Percentiles rank a stretch among this genome's conserved stretches.
Conservation (phyloP, 2,329 filamentous ascomycete genomes). For the Lachnellula occidentalis region DNA sequence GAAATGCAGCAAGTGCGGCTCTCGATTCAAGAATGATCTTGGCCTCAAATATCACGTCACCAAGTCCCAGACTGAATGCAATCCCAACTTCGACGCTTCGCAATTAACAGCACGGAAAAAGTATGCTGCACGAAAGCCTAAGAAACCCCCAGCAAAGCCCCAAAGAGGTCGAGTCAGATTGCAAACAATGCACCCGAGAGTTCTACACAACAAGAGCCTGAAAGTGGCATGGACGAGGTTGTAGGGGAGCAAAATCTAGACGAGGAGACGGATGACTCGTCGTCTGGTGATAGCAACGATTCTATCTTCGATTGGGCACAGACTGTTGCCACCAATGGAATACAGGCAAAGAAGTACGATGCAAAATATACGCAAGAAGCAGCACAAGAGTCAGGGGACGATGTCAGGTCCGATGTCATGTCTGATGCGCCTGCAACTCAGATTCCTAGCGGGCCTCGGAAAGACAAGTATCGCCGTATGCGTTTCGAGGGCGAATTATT, state of each 20-base stretch:
- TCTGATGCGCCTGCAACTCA: too few species aligned
- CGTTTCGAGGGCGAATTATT: background rate
- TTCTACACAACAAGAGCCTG: background rate
- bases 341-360: background rate
- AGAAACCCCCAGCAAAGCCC: background rate
- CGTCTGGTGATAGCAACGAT: constrained; percentile 14
- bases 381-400: background rate
- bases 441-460: too few species aligned
- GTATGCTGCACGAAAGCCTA: constrained; percentile 2
- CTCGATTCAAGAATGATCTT: constrained; percentile 29
- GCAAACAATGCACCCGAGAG: too few species aligned
- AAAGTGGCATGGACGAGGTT: background rate
- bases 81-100: constrained; percentile 24
- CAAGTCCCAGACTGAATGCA: constrained; percentile 29
- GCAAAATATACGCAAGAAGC: background rate
- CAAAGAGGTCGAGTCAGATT: background rate
- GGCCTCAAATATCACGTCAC: constrained; percentile 31
- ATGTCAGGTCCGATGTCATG: too few species aligned
- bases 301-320: constrained; percentile 21
- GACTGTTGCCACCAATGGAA: constrained; percentile 5
- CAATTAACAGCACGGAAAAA: background rate
- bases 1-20: constrained; percentile 26
- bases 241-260: background rate
- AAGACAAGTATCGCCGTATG: background rate
- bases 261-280: constrained; percentile 1